A percentile compares a stretch with the other conserved stretches of the same genome.
phyloP scores from a whole-genome alignment of 2,329 filamentous ascomycete genomes.

The Sporothrix pallida region DNA sequence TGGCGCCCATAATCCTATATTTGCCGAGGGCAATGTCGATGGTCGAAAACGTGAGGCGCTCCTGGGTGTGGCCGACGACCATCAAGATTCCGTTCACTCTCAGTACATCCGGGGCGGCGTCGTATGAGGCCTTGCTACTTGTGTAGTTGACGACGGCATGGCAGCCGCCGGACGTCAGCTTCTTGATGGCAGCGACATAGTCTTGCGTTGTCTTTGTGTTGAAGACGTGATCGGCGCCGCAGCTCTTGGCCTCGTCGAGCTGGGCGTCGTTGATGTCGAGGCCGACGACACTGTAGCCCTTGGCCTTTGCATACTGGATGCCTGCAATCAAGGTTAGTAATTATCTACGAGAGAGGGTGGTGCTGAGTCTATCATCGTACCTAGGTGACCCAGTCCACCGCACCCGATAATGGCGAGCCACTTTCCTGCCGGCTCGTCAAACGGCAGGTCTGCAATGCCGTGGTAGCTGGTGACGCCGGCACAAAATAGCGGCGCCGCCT shows the following conservation, averaged over 20 bases:
- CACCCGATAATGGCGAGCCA: constrained; percentile 42
- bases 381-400: constrained; percentile 41
- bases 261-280: constrained; percentile 39
- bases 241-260: constrained; percentile 37
- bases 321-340: neutral
- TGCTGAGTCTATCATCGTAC: neutral
- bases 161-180: constrained; percentile 25
- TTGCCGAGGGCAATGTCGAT: constrained; percentile 33
- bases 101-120: constrained; percentile 20
- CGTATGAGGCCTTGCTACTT: constrained; percentile 31
- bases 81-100: constrained; percentile 29
- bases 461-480: constrained; percentile 42
- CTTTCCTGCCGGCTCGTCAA: constrained; percentile 31
- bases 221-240: constrained; percentile 39
- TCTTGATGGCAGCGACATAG: constrained; percentile 32
- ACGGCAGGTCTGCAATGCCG: constrained; percentile 25
- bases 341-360: no score
- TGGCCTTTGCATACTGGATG: constrained; percentile 41
- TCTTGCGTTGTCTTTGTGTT: constrained; percentile 37
- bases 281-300: constrained; percentile 40
- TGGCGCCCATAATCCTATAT: constrained; percentile 37
- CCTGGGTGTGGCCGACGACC: constrained; percentile 33
- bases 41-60: constrained; percentile 31
- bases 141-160: constrained; percentile 35
- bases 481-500: constrained; percentile 43